phyloP scores from a whole-genome alignment of 257 asterid genomes.

The Striga asiatica region DNA sequence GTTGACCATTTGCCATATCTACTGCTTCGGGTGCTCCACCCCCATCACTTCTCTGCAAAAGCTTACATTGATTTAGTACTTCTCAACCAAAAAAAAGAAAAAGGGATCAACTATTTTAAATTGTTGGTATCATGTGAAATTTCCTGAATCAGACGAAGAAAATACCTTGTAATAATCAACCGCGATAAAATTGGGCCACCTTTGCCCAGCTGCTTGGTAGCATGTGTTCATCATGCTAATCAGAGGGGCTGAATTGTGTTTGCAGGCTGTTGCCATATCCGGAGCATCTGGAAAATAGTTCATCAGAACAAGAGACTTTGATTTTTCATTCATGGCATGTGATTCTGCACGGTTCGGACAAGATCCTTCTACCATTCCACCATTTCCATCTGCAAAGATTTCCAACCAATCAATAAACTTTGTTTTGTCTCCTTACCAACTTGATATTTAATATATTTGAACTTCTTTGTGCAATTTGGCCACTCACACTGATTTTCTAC shows the following conservation, averaged over 20 bases:
- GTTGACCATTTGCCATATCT: conserved; percentile 71
- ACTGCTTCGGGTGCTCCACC: conserved; percentile 87
- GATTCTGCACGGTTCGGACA: conserved; percentile 91
- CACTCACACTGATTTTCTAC: conserved; percentile 87
- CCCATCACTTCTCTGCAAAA: conserved; percentile 86
- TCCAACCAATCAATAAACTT: neutral
- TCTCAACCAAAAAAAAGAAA: neutral
- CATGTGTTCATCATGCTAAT: conserved; percentile 71
- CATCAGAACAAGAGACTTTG: conserved; percentile 76
- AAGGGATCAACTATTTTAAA: neutral
- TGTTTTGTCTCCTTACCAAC: neutral
- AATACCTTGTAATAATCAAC: conserved; percentile 84
- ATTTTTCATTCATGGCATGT: conserved; percentile 43
- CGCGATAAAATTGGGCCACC: conserved; percentile 93
- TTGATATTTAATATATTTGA: neutral
- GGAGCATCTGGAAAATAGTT: conserved; percentile 78
- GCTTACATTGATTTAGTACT: neutral
- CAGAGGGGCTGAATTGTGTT: conserved; percentile 70
- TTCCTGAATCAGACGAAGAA: neutral
- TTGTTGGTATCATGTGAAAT: neutral
- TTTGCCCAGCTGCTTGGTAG: conserved; percentile 50
- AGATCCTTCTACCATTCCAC: conserved; percentile 64
- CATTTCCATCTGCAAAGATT: conserved; percentile 63
- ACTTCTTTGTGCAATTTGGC: neutral
- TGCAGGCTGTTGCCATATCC: conserved; percentile 62